phyloP scores from a whole-genome alignment of 1,139 yeast species.

The Hemisphaericaspora subhashii region DNA sequence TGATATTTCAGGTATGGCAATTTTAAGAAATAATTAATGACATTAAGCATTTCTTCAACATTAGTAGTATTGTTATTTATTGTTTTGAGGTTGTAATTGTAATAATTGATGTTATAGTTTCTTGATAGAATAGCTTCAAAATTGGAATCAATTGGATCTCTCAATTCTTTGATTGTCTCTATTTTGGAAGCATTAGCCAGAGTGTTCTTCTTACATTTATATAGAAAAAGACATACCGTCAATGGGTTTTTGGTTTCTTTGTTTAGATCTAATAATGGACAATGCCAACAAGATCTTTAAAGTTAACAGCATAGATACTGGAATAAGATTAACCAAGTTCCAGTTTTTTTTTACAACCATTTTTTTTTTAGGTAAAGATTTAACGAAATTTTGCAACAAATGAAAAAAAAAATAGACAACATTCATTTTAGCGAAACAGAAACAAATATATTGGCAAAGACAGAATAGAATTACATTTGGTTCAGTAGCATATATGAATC shows the following conservation, averaged over 20 bases:
- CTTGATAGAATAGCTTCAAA: conserved; percentile 5
- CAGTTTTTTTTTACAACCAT: background rate
- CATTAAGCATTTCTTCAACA: conserved; percentile 3
- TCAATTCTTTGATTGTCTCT: conserved; percentile 7
- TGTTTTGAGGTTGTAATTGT: conserved; percentile 6
- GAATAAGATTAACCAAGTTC: background rate
- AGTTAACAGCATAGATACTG: conserved; percentile 2
- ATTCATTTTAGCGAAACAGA: background rate
- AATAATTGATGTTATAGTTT: conserved; percentile 10
- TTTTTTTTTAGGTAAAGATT: too few relatives aligned
- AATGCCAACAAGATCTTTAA: conserved; percentile 15
- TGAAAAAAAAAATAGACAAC: too few relatives aligned
- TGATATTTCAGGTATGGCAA: conserved; percentile 7
- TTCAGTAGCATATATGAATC: too few relatives aligned
- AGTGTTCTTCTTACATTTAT: too few relatives aligned
- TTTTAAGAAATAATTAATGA: conserved; percentile 11
- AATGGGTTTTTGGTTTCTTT: conserved; percentile 1
- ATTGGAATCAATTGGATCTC: conserved; percentile 10
- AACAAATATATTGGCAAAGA: too few relatives aligned
- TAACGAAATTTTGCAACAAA: too few relatives aligned
- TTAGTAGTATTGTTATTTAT: background rate
- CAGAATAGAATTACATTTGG: too few relatives aligned
- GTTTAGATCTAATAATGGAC: conserved; percentile 11
- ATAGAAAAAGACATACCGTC: background rate
- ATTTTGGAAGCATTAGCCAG: background rate